Percentiles rank a stretch among this genome's conserved stretches.
These are phyloP conservation scores for Colletotrichum nymphaeae DNA, from an alignment of 2,329 filamentous ascomycete species.

Conservation along the genomic window DNA sequence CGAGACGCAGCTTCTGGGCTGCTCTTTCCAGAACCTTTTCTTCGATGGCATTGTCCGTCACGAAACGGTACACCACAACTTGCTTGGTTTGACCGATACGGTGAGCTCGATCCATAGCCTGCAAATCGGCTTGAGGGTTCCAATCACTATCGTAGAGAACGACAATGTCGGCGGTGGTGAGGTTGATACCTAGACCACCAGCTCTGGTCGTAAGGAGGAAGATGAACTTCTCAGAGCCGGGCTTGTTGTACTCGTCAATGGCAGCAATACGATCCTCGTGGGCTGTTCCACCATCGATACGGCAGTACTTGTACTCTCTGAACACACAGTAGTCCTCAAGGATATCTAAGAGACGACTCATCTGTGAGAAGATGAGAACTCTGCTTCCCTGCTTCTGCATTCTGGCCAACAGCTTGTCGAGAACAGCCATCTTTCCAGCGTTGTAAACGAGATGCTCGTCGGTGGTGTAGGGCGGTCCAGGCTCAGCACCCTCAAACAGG, in stretches of 20 bases:
- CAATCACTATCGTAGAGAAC: slow-evolving; percentile 98
- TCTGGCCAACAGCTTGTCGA: slow-evolving; percentile 89
- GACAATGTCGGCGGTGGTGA: slow-evolving; percentile 95
- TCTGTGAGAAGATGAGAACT: slow-evolving; percentile 99
- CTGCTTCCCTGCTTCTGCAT: slow-evolving; percentile 89
- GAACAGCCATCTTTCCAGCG: slow-evolving; percentile 95
- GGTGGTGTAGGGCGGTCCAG: slow-evolving; percentile 96
- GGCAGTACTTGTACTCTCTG: slow-evolving; percentile 93
- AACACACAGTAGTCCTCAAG: slow-evolving; percentile 99
- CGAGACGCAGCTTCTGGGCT: slow-evolving; percentile 94
- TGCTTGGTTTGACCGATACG: slow-evolving; percentile 99
- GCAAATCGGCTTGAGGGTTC: slow-evolving; percentile 98
- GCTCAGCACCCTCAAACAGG: slow-evolving; percentile 96
- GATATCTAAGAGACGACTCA: slow-evolving; percentile 97
- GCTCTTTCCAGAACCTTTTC: slow-evolving; percentile 98
- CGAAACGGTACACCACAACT: slow-evolving; percentile 94
- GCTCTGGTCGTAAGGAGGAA: slow-evolving; percentile 96
- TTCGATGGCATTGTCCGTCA: slow-evolving; percentile 98
- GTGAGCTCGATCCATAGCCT: slow-evolving; percentile 98
- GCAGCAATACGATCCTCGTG: slow-evolving; percentile 98
- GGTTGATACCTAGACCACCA: slow-evolving; percentile 95
- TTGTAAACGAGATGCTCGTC: slow-evolving; percentile 96
- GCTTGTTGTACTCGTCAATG: slow-evolving; percentile 98
- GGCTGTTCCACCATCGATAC: slow-evolving; percentile 95
- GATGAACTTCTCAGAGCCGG: slow-evolving; percentile 94